Percentiles rank a stretch among this genome's conserved stretches.
Conservation (phyloP, 2,329 filamentous ascomycete genomes). For the Fusarium lyarnte region DNA sequence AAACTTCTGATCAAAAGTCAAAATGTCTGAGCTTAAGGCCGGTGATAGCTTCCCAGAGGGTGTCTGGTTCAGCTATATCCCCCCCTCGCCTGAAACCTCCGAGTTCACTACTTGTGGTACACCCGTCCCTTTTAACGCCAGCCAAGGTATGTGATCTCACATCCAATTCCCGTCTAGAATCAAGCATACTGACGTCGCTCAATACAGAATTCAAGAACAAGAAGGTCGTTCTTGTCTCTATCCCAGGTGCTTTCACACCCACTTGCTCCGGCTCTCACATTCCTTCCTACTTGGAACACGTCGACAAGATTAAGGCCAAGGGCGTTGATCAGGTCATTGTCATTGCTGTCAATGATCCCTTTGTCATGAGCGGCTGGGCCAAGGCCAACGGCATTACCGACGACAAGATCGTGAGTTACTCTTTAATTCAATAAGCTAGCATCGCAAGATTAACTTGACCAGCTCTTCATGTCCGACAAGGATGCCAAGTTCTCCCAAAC, state of each 20-base stretch:
- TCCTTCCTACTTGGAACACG: constrained; percentile 79
- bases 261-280: constrained; percentile 85
- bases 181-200: constrained; percentile 2
- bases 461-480: constrained; percentile 80
- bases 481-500: constrained; percentile 77
- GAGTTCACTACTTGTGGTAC: constrained; percentile 80
- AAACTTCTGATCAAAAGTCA: constrained; percentile 12
- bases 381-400: constrained; percentile 85
- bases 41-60: constrained; percentile 86
- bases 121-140: constrained; percentile 81
- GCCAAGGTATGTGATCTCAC: constrained; percentile 64
- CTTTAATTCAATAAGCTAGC: neutral
- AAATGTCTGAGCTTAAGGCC: constrained; percentile 74
- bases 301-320: constrained; percentile 77
- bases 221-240: constrained; percentile 65
- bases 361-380: constrained; percentile 88
- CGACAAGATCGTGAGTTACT: constrained; percentile 65
- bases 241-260: constrained; percentile 82
- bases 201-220: constrained; percentile 64
- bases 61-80: constrained; percentile 85
- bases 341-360: constrained; percentile 86
- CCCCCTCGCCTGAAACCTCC: constrained; percentile 74
- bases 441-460: constrained; percentile 8
- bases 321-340: constrained; percentile 85
- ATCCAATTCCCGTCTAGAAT: neutral